Evolutionary conservation across 345 rosid genomes (phyloP), one percentile per base, ranked within the genome.

Genomic region (Camelina sativa): DNA sequence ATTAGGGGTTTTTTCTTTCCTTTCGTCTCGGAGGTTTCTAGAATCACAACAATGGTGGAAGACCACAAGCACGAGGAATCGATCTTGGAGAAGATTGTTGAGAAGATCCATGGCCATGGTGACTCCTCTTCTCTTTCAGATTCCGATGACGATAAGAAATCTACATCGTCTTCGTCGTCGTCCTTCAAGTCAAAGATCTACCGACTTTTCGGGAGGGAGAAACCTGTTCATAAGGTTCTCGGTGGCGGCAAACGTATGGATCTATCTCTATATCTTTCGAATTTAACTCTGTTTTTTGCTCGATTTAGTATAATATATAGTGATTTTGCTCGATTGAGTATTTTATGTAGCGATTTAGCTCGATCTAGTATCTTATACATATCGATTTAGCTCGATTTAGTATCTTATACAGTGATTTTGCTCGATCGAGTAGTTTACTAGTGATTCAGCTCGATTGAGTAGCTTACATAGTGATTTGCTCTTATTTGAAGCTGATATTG

Each of bases 171-270:
- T 3, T 61, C 66, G 17, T 28, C 89, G 1, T 62, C 66, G 17
- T 55, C 86, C 16, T 79, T 81, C 54, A 82, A 87, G 61, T 75
- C 80, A 5, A 87, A 85, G 86, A 75, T 88, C 57, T 86, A 71
- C 63, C 86, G 92, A 22, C 72, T 91, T 67, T 88, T 91, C 65
- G 97, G 97, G 13, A 82, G 97, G 62, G 89, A 91, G 74, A 85
- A 70, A 8, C 86, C 90, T 25, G 82, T 88, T 56, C 93, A 91
- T 71, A 78, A 83, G 41, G 90, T 87, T 64, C 77, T 91, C 59
- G 93, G 90, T 13, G 94, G 93, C 1, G 94, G 97, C 48, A 91
- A 88, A 65, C 83, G 97, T 91, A 86, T 30, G 81, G 32, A 60
- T 73, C 34, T 37, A 37, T 13, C 60, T 60, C 46, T 75, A 7